These are phyloP conservation scores for Cyclotella choctawhatcheeana DNA, from an alignment of 108 stramenopile genomes.

Conservation along the genomic window DNA sequence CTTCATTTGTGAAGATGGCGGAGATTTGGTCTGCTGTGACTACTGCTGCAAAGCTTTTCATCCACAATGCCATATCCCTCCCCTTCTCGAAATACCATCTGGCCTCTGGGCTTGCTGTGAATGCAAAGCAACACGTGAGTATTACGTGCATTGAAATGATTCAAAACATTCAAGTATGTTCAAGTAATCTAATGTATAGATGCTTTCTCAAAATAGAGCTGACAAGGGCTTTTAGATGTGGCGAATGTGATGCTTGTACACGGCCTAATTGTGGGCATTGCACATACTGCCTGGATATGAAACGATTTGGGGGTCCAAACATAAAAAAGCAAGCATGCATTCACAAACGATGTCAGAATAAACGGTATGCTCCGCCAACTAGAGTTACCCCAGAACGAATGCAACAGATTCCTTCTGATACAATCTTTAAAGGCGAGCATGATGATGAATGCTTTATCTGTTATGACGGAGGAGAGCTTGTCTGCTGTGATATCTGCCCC, in stretches of 20 bases:
- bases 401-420: neutral
- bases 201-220: neutral
- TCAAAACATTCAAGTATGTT: neutral
- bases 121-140: neutral
- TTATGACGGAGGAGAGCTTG: constrained; percentile 11
- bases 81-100: neutral
- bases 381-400: neutral
- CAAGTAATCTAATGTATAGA: too few species aligned
- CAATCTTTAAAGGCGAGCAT: neutral
- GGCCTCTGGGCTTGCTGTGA: neutral
- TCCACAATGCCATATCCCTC: neutral
- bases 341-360: neutral
- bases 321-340: neutral
- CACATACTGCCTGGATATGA: constrained; percentile 8
- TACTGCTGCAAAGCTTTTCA: neutral
- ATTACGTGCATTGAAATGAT: neutral
- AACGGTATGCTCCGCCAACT: neutral
- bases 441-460: constrained; percentile 28
- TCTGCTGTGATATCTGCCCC: constrained; percentile 27
- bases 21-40: neutral
- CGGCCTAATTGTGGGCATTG: neutral
- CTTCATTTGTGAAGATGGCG: neutral
- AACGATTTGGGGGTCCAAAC: constrained; percentile 4
- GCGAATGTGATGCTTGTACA: neutral
- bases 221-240: neutral